A percentile compares a stretch with the other conserved stretches of the same genome.
Conservation (phyloP, 768 basidiomycete genomes). For the Tylopilus balloui region DNA sequence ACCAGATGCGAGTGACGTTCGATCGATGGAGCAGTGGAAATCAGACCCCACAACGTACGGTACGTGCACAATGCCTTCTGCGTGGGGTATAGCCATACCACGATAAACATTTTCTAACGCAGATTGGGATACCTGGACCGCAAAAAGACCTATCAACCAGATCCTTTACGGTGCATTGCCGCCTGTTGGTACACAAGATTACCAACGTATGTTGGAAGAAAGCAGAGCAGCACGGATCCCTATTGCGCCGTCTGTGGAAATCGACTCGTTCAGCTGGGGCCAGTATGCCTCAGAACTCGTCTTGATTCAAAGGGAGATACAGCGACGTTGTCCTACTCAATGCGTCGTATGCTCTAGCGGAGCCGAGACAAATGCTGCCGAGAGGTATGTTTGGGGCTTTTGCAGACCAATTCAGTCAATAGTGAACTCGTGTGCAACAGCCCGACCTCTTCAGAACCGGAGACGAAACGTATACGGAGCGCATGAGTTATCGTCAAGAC, state of each 20-base stretch:
- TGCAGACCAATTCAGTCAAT: neutral
- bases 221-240: neutral
- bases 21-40: no score
- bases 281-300: neutral
- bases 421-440: neutral
- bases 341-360: neutral
- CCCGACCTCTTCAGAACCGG: neutral
- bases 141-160: rapidly evolving
- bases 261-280: neutral
- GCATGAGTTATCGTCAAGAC: neutral
- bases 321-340: no score
- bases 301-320: no score
- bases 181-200: neutral
- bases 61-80: neutral
- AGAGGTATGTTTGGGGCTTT: neutral
- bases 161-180: neutral
- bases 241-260: neutral
- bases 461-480: neutral
- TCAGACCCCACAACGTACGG: neutral
- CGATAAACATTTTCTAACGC: neutral
- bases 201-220: neutral
- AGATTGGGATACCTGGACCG: neutral
- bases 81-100: neutral
- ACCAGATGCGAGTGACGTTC: no score
- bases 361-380: neutral